phyloP scores from a whole-genome alignment of 2,329 filamentous ascomycete genomes.

The Metarhizium anisopliae region DNA sequence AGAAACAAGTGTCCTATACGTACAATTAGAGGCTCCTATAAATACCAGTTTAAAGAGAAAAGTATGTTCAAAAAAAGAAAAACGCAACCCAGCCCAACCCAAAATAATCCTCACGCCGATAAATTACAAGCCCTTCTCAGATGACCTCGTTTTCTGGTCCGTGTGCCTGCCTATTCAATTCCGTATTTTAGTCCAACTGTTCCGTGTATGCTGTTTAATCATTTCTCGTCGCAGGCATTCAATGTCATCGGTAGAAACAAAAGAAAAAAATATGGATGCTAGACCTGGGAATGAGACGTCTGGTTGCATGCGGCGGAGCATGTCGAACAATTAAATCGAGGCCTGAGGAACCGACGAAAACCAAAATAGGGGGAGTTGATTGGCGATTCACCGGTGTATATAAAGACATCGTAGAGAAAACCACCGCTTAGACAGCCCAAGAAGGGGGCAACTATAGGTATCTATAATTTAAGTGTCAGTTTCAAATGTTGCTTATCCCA shows the following conservation, averaged over 20 bases:
- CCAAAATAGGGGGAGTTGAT: conserved; percentile 61
- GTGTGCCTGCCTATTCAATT: neutral
- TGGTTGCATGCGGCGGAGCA: conserved; percentile 26
- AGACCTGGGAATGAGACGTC: conserved; percentile 15
- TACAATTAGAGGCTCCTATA: no score
- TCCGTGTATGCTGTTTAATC: neutral
- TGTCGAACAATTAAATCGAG: conserved; percentile 16
- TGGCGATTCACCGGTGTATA: conserved; percentile 61
- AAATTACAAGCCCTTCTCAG: no score
- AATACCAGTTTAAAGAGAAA: no score
- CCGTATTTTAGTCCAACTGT: neutral
- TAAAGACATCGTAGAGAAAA: conserved; percentile 57
- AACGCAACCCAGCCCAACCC: no score
- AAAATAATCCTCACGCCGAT: no score
- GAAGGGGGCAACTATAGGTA: conserved; percentile 66
- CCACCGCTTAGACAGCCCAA: conserved; percentile 54
- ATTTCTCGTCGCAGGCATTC: neutral
- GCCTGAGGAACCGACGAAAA: conserved; percentile 38
- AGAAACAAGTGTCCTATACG: no score
- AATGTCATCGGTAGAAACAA: neutral
- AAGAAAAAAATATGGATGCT: neutral
- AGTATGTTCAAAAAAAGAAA: no score
- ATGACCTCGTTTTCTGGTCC: no score
- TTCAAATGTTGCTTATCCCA: neutral
- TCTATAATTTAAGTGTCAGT: conserved; percentile 27